phyloP scores from a whole-genome alignment of 345 rosid genomes.

The Salix koriyanagi region DNA sequence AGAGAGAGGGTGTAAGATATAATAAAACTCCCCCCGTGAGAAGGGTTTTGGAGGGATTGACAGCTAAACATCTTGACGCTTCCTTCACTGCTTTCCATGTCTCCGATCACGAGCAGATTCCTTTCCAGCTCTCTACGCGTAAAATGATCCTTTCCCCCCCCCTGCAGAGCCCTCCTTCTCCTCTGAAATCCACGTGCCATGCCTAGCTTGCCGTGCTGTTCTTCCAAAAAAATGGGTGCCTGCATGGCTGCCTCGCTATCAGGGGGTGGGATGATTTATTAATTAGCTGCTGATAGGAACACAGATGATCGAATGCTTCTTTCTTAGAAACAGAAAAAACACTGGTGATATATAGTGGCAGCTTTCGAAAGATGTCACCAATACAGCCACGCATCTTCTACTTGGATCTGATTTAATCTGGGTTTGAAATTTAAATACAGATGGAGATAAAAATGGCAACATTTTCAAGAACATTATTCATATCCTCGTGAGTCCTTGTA shows the following conservation, averaged over 20 bases:
- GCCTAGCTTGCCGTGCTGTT: background rate
- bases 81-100: slow-evolving; percentile 30
- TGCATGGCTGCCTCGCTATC: background rate
- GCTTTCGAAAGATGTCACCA: background rate
- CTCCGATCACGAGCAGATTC: slow-evolving; percentile 44
- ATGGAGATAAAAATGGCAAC: background rate
- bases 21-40: slow-evolving; percentile 35
- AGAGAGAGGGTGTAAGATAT: slow-evolving; percentile 12
- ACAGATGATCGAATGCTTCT: background rate
- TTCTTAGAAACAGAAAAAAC: background rate
- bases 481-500: background rate
- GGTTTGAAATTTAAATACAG: background rate
- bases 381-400: background rate
- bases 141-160: background rate
- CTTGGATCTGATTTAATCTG: background rate
- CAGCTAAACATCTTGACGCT: slow-evolving; percentile 43
- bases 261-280: background rate
- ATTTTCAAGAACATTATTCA: background rate
- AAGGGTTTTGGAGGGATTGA: slow-evolving; percentile 42
- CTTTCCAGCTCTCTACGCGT: slow-evolving; percentile 14
- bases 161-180: background rate
- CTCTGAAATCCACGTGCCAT: slow-evolving; percentile 1
- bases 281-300: background rate
- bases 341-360: background rate
- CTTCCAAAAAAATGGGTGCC: slow-evolving; percentile 20